phyloP scores from a whole-genome alignment of 176 grass and related monocot genomes.

The Alloteropsis semialata region DNA sequence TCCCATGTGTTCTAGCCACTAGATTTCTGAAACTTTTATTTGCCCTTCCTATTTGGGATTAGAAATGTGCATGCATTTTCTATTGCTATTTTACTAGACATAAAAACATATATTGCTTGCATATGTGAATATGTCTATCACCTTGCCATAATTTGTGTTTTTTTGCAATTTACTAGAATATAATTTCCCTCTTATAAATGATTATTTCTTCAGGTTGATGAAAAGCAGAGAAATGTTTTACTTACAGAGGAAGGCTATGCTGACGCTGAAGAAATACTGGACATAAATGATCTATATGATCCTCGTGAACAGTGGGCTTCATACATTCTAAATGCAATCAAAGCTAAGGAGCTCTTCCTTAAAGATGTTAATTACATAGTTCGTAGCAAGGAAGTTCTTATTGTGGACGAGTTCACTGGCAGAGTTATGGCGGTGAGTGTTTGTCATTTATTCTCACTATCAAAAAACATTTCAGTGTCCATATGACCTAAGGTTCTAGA shows the following conservation, averaged over 20 bases:
- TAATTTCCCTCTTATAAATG: constrained; percentile 26
- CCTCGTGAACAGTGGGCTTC: constrained; percentile 98
- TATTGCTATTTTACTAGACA: constrained; percentile 12
- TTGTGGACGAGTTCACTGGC: constrained; percentile 98
- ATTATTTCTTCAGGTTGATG: constrained; percentile 79
- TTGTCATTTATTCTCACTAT: constrained; percentile 5
- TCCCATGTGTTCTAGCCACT: background rate
- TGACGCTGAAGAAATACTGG: constrained; percentile 92
- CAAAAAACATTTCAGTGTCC: background rate
- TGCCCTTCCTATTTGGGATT: background rate
- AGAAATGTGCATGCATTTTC: background rate
- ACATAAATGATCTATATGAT: constrained; percentile 97
- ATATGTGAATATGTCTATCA: background rate
- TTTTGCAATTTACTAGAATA: background rate
- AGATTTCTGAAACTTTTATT: constrained; percentile 13
- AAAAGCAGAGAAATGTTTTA: constrained; percentile 95
- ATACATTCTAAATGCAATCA: constrained; percentile 95
- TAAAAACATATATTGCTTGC: background rate
- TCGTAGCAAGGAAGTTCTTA: constrained; percentile 93
- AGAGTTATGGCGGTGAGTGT: constrained; percentile 91
- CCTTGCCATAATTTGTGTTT: constrained; percentile 4
- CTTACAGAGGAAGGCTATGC: constrained; percentile 94
- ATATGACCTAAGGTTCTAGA: background rate
- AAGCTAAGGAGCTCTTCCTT: constrained; percentile 98
- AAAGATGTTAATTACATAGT: constrained; percentile 97